phyloP scores from a whole-genome alignment of 208 protist genomes.

The Herpetomonas samuelpessoai region DNA sequence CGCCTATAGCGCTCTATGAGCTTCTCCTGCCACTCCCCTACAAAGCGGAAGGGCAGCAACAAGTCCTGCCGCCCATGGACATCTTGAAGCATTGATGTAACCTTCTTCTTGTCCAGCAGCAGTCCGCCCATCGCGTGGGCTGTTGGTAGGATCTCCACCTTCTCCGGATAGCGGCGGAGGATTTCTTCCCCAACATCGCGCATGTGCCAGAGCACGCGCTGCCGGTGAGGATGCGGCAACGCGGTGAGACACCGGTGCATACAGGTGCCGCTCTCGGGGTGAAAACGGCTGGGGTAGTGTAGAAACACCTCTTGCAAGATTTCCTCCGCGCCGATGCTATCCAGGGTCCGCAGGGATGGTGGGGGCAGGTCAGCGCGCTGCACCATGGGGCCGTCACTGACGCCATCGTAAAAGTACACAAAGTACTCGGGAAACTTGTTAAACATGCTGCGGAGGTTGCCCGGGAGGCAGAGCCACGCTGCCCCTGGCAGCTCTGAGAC shows the following conservation, averaged over 20 bases:
- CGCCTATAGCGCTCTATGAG: constrained; percentile 46
- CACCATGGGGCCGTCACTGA: constrained; percentile 35
- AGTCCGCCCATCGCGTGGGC: constrained; percentile 9
- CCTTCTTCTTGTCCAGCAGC: constrained; percentile 18
- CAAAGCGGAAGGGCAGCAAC: constrained; percentile 74
- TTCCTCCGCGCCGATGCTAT: constrained; percentile 47
- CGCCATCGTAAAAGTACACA: constrained; percentile 11
- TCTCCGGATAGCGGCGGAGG: constrained; percentile 59
- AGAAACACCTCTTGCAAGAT: constrained; percentile 66
- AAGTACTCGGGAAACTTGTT: constrained; percentile 20
- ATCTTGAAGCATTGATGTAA: constrained; percentile 15
- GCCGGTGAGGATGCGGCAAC: constrained; percentile 30
- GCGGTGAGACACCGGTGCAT: constrained; percentile 40
- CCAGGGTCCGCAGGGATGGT: constrained; percentile 21
- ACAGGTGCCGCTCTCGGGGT: constrained; percentile 61
- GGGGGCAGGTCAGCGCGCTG: constrained; percentile 69
- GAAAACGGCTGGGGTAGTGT: constrained; percentile 41
- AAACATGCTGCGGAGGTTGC: constrained; percentile 12
- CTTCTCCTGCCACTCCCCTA: constrained; percentile 62
- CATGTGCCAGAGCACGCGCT: constrained; percentile 39
- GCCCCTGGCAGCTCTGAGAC: constrained; percentile 17
- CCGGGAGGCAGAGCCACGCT: constrained; percentile 19
- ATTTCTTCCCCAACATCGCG: constrained; percentile 57
- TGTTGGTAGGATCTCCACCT: constrained; percentile 48
- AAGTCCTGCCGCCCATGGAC: constrained; percentile 39